Base-by-base conservation (phyloP, 805 yeast genomes). In the Starmera amethionina region DNA sequence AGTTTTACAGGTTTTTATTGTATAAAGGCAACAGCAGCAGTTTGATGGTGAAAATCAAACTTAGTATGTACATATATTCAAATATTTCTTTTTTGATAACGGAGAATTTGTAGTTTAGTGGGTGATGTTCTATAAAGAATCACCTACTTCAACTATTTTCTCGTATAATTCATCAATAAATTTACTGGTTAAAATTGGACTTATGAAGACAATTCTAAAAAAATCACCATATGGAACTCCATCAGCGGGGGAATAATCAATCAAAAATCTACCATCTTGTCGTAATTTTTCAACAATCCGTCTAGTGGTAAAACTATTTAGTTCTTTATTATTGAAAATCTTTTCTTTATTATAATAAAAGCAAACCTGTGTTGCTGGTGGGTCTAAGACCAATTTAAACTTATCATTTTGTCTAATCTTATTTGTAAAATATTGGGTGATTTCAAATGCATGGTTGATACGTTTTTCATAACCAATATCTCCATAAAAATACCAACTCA, bases 401-500 rank as follows among this genome's bases (percentile, higher is more conserved):
- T 73, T 70, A 8, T 47, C 40, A 14, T 39, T 54, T 1, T 41
- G 10, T 4, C 52, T 39, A 34, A 81, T 62, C 45, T 60, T 62
- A 4, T 51, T 42, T 5, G 80, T 76, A 45, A 86, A 75, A 54
- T 83, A 77, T n/a, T 67, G 65, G 2, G 82, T 78, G 38, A 82
- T 69, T 15, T 63, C 69, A 52, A 66, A 81, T 0, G 94, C 90
- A 53, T 83, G 89, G 50, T 85, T 82, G 5, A 86, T 71, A 34
- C 95, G 65, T 36, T 65, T 55, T 29, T 63, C 76, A 49, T 78
- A 82, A 1, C 95, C 95, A 31, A 58, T 50, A 4, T 64, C 59
- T 4, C 95, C 95, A 51, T 79, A 86, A 65, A 81, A 86, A 43
- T 79, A 64, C 95, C 95, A 85, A 1, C 83, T 77, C 55, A 86